A percentile compares a stretch with the other conserved stretches of the same genome.
Evolutionary conservation across 495 filamentous ascomycete genomes (phyloP).

Genomic region (Xylaria intraflava): DNA sequence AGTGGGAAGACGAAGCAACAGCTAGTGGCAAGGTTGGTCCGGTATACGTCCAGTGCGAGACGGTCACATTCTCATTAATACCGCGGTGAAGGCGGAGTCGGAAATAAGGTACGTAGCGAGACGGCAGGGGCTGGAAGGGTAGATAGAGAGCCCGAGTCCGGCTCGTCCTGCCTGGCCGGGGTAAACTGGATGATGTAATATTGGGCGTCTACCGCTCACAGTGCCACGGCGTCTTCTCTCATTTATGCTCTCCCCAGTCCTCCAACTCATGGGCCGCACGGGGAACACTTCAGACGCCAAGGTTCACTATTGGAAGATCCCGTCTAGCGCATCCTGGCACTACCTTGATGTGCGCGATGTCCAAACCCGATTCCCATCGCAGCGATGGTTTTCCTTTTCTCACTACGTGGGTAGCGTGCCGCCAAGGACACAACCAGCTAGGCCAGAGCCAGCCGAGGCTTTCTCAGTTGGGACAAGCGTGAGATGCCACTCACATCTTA

Average conservation of each 20-base stretch:
- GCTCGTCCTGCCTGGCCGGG: no score
- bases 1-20: background rate
- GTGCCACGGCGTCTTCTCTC: background rate
- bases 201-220: background rate
- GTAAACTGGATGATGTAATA: background rate
- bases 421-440: background rate
- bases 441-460: constrained; percentile 1
- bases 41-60: background rate
- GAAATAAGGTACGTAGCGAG: background rate
- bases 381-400: background rate
- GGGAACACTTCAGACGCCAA: background rate
- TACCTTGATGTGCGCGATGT: background rate
- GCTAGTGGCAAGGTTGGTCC: background rate
- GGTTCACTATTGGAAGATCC: background rate
- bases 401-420: background rate
- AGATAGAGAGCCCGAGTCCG: background rate
- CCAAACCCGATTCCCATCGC: background rate
- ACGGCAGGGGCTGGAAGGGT: background rate
- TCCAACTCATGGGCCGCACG: background rate
- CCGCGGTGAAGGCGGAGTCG: background rate
- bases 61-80: background rate
- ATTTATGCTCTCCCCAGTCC: no score
- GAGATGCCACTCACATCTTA: constrained; percentile 1
- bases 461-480: constrained; percentile 6
- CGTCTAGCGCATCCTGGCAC: background rate